Conservation (phyloP, 2,329 filamentous ascomycete species). For the Monosporascus sp. region DNA sequence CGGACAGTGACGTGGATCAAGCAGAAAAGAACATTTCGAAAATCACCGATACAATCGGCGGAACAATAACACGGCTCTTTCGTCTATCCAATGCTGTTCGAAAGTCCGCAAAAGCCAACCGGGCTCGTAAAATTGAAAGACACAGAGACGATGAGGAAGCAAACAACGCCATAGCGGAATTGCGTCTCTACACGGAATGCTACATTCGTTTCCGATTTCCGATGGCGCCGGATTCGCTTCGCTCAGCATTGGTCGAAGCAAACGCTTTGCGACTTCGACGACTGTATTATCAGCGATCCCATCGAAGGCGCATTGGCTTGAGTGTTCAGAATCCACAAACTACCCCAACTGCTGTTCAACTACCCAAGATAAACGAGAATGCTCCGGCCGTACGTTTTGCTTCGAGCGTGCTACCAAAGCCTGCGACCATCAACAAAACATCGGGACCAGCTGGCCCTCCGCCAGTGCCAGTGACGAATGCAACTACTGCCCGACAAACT, state of each 20-base stretch:
- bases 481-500: conserved; percentile 18
- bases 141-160: conserved; percentile 21
- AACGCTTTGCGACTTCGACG: conserved; percentile 16
- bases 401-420: not conserved
- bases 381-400: conserved; percentile 8
- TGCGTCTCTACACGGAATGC: conserved; percentile 23
- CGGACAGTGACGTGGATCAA: conserved; percentile 15
- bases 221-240: conserved; percentile 18
- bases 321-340: conserved; percentile 6
- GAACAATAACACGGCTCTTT: conserved; percentile 23
- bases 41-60: conserved; percentile 17
- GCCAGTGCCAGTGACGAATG: conserved; percentile 12
- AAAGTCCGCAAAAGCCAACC: conserved; percentile 19
- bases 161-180: conserved; percentile 21
- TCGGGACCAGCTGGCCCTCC: not conserved
- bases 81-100: conserved; percentile 23
- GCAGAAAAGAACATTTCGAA: conserved; percentile 14
- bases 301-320: conserved; percentile 11
- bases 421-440: conserved; percentile 4
- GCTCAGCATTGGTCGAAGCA: conserved; percentile 12
- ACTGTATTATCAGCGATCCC: conserved; percentile 13
- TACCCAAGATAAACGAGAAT: conserved; percentile 8
- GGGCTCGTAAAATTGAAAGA: conserved; percentile 16
- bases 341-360: conserved; percentile 1
- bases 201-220: conserved; percentile 23